These are phyloP conservation scores for Scheffersomyces titani DNA, from an alignment of 1,139 yeast genomes.

Conservation along the genomic window DNA sequence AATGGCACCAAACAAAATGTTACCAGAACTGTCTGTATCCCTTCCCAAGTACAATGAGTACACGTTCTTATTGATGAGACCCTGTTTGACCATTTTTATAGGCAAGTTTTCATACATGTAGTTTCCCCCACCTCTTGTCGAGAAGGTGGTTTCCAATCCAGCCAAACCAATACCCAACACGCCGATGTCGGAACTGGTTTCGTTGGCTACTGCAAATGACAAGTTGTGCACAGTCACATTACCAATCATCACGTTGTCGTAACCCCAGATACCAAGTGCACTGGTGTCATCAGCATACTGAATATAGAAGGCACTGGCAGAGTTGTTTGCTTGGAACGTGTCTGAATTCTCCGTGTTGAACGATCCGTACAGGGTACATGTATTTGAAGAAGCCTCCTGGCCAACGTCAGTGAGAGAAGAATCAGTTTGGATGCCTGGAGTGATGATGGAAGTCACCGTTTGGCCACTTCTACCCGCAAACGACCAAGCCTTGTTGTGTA, in stretches of 20 bases:
- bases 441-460: conserved; percentile 1
- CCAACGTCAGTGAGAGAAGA: conserved; percentile 5
- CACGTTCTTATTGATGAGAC: conserved; percentile 47
- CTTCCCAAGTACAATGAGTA: conserved; percentile 46
- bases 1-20: conserved; percentile 58
- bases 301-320: conserved; percentile 43
- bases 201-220: conserved; percentile 53
- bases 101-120: conserved; percentile 59
- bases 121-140: conserved; percentile 12
- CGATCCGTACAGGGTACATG: conserved; percentile 43
- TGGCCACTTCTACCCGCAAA: not conserved
- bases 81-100: conserved; percentile 49
- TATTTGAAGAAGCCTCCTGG: conserved; percentile 12
- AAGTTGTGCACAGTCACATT: conserved; percentile 41
- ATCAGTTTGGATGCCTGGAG: not conserved
- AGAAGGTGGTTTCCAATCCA: conserved; percentile 45
- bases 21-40: conserved; percentile 29
- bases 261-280: conserved; percentile 64
- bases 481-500: not conserved
- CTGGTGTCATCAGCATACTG: conserved; percentile 62
- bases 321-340: conserved; percentile 31
- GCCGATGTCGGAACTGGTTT: conserved; percentile 44
- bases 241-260: conserved; percentile 44
- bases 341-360: conserved; percentile 36
- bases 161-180: conserved; percentile 59